These are phyloP conservation scores for Pythium scleroteichum DNA, from an alignment of 352 stramenopile species.

Conservation along the genomic window DNA sequence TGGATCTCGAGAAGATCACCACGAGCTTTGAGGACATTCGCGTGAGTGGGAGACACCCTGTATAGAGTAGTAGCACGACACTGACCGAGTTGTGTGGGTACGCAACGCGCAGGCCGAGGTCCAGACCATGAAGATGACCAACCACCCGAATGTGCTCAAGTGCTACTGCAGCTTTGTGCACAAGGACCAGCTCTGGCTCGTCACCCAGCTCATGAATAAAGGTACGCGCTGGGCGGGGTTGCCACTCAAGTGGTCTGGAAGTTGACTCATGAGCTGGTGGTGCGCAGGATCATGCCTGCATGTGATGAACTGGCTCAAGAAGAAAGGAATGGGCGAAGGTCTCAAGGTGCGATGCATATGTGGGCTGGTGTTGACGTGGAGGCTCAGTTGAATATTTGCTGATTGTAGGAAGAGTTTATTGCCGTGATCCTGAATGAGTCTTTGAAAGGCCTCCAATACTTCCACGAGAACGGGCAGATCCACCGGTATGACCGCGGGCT, in stretches of 20 bases:
- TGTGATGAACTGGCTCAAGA: slow-evolving; percentile 95
- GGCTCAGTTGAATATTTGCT: too few species aligned
- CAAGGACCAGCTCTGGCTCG: slow-evolving; percentile 97
- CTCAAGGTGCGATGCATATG: slow-evolving; percentile 46
- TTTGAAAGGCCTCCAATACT: slow-evolving; percentile 97
- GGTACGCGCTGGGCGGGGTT: slow-evolving; percentile 40
- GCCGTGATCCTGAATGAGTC: slow-evolving; percentile 97
- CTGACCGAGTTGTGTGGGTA: neutral
- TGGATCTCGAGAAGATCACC: slow-evolving; percentile 99
- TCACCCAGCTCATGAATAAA: slow-evolving; percentile 99
- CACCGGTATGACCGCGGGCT: slow-evolving; percentile 63
- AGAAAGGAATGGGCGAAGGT: slow-evolving; percentile 86
- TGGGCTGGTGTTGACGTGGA: slow-evolving; percentile 10
- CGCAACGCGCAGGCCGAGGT: slow-evolving; percentile 83
- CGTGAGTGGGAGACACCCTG: slow-evolving; percentile 30
- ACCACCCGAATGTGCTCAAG: slow-evolving; percentile 97
- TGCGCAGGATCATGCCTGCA: slow-evolving; percentile 92
- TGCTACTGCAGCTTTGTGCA: slow-evolving; percentile 98
- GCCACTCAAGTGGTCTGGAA: neutral
- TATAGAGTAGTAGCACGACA: neutral
- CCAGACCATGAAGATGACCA: slow-evolving; percentile 98
- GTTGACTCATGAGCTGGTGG: slow-evolving; percentile 5
- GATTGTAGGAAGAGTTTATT: slow-evolving; percentile 92
- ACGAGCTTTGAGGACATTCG: slow-evolving; percentile 93
- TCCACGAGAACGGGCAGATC: slow-evolving; percentile 99